phyloP scores from a whole-genome alignment of 148 eudicot species.

The Suaeda aralocaspica region DNA sequence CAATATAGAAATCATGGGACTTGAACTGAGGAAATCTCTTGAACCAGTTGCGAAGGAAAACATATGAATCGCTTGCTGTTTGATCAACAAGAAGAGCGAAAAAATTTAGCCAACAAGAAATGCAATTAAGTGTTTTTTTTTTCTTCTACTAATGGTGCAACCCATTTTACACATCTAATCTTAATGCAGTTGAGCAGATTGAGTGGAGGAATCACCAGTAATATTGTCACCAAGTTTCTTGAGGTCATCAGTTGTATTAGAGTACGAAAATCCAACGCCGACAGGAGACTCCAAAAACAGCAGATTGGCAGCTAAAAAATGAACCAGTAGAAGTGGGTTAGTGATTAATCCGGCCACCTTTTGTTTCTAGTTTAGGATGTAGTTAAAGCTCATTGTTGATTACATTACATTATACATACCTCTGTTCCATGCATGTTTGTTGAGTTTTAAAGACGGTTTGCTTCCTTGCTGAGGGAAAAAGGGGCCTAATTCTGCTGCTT shows the following conservation, averaged over 20 bases:
- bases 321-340: too few relatives aligned
- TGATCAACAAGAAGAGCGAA: not conserved
- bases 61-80: conserved; percentile 66
- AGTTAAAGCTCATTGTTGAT: too few relatives aligned
- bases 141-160: too few relatives aligned
- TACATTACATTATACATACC: too few relatives aligned
- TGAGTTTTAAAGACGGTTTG: conserved; percentile 46
- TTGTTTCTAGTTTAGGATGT: too few relatives aligned
- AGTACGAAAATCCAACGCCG: conserved; percentile 88
- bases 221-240: conserved; percentile 59
- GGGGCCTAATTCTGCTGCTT: conserved; percentile 71
- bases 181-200: too few relatives aligned
- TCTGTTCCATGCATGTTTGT: conserved; percentile 68
- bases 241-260: conserved; percentile 65
- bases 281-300: conserved; percentile 80
- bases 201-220: conserved; percentile 57
- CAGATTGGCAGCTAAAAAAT: conserved; percentile 61
- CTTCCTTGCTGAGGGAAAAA: conserved; percentile 49
- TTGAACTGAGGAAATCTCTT: conserved; percentile 73
- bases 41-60: conserved; percentile 72
- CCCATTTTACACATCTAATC: too few relatives aligned
- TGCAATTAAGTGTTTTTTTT: too few relatives aligned
- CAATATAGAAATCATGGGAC: conserved; percentile 71
- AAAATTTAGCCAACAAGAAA: too few relatives aligned
- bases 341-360: too few relatives aligned